These are phyloP conservation scores for Deuterostichococcus epilithicus DNA, from an alignment of 139 green algal species.

Conservation along the genomic window DNA sequence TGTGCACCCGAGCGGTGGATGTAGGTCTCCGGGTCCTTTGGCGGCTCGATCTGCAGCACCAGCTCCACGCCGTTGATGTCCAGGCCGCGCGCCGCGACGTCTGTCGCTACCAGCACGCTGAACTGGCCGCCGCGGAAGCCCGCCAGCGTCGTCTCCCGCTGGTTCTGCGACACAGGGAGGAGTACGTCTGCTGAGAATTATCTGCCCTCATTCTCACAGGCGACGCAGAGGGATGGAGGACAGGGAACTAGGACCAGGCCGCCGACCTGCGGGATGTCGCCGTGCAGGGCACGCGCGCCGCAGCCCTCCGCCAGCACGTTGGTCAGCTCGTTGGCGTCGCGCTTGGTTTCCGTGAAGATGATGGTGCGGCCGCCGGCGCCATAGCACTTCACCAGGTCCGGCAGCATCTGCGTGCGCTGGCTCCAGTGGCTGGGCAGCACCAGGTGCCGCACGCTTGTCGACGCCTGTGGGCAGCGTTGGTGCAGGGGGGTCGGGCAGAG, in stretches of 20 bases:
- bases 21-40: conserved; percentile 89
- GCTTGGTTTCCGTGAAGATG: conserved; percentile 97
- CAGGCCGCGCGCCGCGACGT: conserved; percentile 96
- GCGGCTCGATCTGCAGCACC: conserved; percentile 82
- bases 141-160: conserved; percentile 71
- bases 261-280: conserved; percentile 82
- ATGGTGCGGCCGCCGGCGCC: conserved; percentile 81
- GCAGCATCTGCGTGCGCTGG: conserved; percentile 59
- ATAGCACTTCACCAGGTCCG: conserved; percentile 79
- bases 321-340: conserved; percentile 81
- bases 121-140: conserved; percentile 87
- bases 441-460: conserved; percentile 82
- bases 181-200: no score
- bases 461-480: conserved; percentile 48
- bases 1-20: conserved; percentile 73
- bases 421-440: conserved; percentile 88
- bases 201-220: not conserved
- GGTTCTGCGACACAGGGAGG: no score
- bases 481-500: not conserved
- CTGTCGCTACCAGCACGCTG: conserved; percentile 93
- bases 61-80: conserved; percentile 96
- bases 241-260: no score
- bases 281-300: conserved; percentile 79
- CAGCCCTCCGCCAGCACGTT: conserved; percentile 50
- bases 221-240: not conserved